Base-by-base conservation (phyloP, 2,329 filamentous ascomycete genomes). In the Truncatella angustata region DNA sequence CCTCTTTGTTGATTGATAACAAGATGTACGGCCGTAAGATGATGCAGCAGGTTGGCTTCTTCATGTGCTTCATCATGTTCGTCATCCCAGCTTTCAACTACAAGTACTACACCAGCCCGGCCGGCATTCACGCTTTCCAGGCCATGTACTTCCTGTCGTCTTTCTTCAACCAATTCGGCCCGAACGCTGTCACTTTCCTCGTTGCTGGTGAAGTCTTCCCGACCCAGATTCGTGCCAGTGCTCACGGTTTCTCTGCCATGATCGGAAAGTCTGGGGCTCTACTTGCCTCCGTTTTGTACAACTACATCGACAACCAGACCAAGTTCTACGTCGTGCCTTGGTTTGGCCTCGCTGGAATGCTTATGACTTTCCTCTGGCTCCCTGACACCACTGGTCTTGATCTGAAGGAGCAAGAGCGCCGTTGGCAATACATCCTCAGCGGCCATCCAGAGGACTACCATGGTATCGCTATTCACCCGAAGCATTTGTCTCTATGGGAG, bases 141-240 rank as follows among this genome's bases (percentile, higher is more conserved):
- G 85, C 92, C 67, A 96, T 97, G 91, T 97, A 97, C 81, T 97
- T 96, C 76, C 71, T 97, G 61, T 96, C 91, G 6, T 96, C 90
- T 21, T 97, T 97, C 79, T 97, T 97, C 86, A 97, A 97, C 81
- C 93, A 97, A 70, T 97, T 97, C 66, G 93, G 93, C 11, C 93
- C 93, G 72, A 97, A 97, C 81, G 87, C 85, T 43, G 91, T 97
- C 64, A 96, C 92, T 56, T 97, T 97, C 88, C 83, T 97, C 60
- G 90, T 96, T 32, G 93, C 93, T 39, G 93, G 91, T 39, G 93
- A 97, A 70, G 91, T 96, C n/a, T 97, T 90, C 80, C 93, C 93
- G 9, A 96, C 92, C 0, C 90, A 92, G 9, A 86, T 97, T 61
- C 91, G 93, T 63, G 93, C 93, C 60, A 91, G 90, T 16, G 93